A percentile compares a stretch with the other conserved stretches of the same genome.
phyloP scores from a whole-genome alignment of 345 rosid species.

The Acer negundo region DNA sequence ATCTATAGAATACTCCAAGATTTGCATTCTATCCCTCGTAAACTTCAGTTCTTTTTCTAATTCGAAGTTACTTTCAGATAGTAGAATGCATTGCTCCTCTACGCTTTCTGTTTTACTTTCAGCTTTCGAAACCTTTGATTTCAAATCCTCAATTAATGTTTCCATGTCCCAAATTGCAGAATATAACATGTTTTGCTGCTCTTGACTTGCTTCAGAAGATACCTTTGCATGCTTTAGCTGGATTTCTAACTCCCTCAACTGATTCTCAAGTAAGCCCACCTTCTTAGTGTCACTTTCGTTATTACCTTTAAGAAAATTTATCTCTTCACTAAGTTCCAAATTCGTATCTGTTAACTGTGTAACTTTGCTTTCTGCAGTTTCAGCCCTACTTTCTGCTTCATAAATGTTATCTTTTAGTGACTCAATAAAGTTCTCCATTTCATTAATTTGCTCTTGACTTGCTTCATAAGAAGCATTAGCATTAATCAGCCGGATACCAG shows the following conservation, averaged over 20 bases:
- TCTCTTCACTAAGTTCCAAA: slow-evolving; percentile 76
- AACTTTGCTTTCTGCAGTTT: slow-evolving; percentile 67
- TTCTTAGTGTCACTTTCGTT: slow-evolving; percentile 61
- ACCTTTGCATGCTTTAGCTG: slow-evolving; percentile 72
- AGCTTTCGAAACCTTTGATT: slow-evolving; percentile 87
- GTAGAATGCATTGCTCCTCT: slow-evolving; percentile 73
- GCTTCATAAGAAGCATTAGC: slow-evolving; percentile 57
- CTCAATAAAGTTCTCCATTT: slow-evolving; percentile 65
- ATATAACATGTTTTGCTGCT: slow-evolving; percentile 92
- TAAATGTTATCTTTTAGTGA: slow-evolving; percentile 64
- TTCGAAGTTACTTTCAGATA: slow-evolving; percentile 66
- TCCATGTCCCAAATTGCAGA: slow-evolving; percentile 99
- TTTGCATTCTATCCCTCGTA: slow-evolving; percentile 51
- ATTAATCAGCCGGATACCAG: slow-evolving; percentile 46
- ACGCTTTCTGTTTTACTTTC: slow-evolving; percentile 64
- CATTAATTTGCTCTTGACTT: slow-evolving; percentile 64
- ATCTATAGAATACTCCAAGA: slow-evolving; percentile 60
- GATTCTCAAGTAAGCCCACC: slow-evolving; percentile 80
- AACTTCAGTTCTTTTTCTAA: slow-evolving; percentile 57
- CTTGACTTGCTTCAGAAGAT: slow-evolving; percentile 81
- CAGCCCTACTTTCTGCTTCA: slow-evolving; percentile 73
- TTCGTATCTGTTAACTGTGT: slow-evolving; percentile 67
- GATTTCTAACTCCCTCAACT: slow-evolving; percentile 67
- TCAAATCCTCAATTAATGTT: slow-evolving; percentile 85
- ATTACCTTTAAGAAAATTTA: slow-evolving; percentile 71